Conservation (phyloP, 1,284 basidiomycete genomes). For the Ganoderma leucocontextum region DNA sequence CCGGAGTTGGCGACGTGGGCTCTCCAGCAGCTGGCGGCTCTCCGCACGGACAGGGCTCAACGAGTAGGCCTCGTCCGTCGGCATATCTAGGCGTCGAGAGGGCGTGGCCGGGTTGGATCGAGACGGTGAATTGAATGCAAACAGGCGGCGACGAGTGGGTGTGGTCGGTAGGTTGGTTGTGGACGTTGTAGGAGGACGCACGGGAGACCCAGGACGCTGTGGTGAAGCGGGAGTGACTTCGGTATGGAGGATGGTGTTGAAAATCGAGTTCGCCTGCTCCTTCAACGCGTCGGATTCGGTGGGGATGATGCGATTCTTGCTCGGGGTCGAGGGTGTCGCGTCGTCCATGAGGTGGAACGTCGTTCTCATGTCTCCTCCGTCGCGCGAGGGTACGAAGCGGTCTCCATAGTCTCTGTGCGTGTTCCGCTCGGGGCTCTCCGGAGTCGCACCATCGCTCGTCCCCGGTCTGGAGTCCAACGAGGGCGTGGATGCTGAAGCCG, state of each 20-base stretch:
- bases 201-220: conserved; percentile 65
- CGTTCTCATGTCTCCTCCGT: conserved; percentile 76
- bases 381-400: conserved; percentile 78
- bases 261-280: conserved; percentile 84
- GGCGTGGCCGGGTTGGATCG: conserved; percentile 65
- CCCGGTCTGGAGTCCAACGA: conserved; percentile 62
- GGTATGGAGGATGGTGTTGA: conserved; percentile 75
- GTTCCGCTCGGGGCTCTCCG: conserved; percentile 60
- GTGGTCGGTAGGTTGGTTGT: conserved; percentile 60
- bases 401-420: conserved; percentile 72
- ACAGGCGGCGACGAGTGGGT: conserved; percentile 72
- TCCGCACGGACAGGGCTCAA: conserved; percentile 90
- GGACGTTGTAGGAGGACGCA: conserved; percentile 50
- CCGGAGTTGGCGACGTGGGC: conserved; percentile 83
- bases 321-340: conserved; percentile 68
- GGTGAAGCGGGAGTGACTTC: conserved; percentile 79
- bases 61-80: conserved; percentile 88
- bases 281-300: conserved; percentile 82
- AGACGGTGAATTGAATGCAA: conserved; percentile 72
- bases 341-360: conserved; percentile 82
- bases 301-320: conserved; percentile 76
- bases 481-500: conserved; percentile 54
- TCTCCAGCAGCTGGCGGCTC: conserved; percentile 85
- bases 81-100: conserved; percentile 71
- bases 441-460: conserved; percentile 61